Evolutionary conservation across 805 yeast genomes (phyloP).

Genomic region (Lachancea lanzarotensis): DNA sequence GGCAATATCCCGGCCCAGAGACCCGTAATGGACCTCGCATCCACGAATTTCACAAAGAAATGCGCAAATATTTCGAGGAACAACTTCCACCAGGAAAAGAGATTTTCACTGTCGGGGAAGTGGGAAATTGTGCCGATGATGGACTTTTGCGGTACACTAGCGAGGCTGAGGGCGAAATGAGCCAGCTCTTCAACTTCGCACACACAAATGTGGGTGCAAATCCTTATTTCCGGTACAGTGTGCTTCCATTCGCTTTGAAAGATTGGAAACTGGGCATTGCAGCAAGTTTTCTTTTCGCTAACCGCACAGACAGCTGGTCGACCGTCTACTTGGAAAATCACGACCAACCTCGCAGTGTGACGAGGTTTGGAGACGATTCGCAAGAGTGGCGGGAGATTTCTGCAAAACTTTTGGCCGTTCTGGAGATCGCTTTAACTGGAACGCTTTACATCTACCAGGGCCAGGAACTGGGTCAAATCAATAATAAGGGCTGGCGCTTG

Average conservation of each 20-base stretch:
- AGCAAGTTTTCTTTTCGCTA: conserved; percentile 35
- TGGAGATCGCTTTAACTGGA: conserved; percentile 45
- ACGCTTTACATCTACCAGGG: conserved; percentile 54
- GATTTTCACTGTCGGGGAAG: conserved; percentile 54
- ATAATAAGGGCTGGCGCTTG: conserved; percentile 41
- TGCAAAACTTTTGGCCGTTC: conserved; percentile 43
- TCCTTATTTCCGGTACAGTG: conserved; percentile 25
- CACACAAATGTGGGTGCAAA: conserved; percentile 30
- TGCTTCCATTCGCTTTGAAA: conserved; percentile 29
- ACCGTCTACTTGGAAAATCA: conserved; percentile 53
- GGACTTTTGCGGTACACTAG: conserved; percentile 30
- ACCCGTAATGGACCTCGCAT: conserved; percentile 47
- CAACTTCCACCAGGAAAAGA: conserved; percentile 35
- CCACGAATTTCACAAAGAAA: conserved; percentile 52
- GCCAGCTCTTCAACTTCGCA: conserved; percentile 37
- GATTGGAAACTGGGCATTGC: conserved; percentile 39
- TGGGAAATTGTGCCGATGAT: conserved; percentile 32
- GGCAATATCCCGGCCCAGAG: conserved; percentile 34
- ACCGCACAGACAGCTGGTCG: conserved; percentile 51
- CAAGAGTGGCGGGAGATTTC: conserved; percentile 30
- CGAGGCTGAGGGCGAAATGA: conserved; percentile 35
- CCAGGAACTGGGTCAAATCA: conserved; percentile 52
- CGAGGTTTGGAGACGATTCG: conserved; percentile 45
- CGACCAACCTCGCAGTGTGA: conserved; percentile 48
- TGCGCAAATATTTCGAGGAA: conserved; percentile 38